These are phyloP conservation scores for Tetrahymena elliotti DNA, from an alignment of 73 alveolate species.

Conservation along the genomic window DNA sequence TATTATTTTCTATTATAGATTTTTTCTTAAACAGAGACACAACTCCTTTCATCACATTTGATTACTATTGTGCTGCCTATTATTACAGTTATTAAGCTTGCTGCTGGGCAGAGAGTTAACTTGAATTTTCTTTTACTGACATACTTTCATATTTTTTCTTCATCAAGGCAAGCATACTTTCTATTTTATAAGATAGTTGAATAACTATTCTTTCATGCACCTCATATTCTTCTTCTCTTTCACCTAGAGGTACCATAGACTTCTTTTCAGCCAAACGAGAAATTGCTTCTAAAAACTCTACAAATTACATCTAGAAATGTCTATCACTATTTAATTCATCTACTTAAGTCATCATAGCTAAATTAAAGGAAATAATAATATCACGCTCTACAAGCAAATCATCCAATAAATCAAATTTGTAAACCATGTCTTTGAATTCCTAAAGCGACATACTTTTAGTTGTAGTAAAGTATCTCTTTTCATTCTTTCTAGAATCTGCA, in stretches of 20 bases:
- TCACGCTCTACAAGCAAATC: conserved; percentile 51
- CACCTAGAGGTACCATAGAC: conserved; percentile 1
- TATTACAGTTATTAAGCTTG: not conserved
- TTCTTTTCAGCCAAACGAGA: conserved; percentile 62
- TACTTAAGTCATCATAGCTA: conserved; percentile 62
- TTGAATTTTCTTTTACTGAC: not conserved
- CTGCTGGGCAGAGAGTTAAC: not conserved
- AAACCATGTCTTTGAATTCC: conserved; percentile 35
- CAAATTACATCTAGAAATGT: conserved; percentile 51
- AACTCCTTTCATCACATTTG: not conserved
- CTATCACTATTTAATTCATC: conserved; percentile 57
- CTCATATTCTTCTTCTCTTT: not conserved
- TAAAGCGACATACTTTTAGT: conserved; percentile 42
- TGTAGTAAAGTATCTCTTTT: not conserved
- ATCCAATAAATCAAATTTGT: conserved; percentile 24
- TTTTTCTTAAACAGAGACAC: not conserved
- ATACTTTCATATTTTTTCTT: not conserved
- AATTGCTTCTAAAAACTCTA: conserved; percentile 71
- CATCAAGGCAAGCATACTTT: not conserved
- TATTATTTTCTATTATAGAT: not conserved
- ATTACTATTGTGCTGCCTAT: not conserved
- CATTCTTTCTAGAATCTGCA: not conserved
- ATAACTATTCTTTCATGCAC: not conserved
- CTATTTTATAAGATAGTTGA: not conserved
- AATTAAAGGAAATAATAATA: conserved; percentile 46